Evolutionary conservation across 148 eudicot species (phyloP).

Genomic region (Camellia lanceoleosa): DNA sequence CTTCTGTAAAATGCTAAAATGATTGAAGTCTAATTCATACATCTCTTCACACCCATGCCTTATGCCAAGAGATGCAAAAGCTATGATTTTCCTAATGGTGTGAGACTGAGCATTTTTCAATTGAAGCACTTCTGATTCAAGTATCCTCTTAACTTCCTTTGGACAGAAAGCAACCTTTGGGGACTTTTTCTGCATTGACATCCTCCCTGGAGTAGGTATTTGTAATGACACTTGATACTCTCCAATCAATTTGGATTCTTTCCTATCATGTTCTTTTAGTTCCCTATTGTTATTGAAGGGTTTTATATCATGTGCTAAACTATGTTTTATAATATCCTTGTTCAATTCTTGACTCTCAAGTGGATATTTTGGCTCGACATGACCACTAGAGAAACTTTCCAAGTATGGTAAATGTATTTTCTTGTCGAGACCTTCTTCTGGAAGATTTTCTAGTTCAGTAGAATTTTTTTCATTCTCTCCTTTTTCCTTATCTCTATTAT

Average conservation of each 20-base stretch:
- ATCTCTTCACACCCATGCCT: slow-evolving; percentile 44
- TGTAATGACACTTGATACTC: neutral
- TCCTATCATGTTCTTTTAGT: neutral
- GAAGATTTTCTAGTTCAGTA: neutral
- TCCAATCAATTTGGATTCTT: slow-evolving; percentile 7
- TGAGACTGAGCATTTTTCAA: slow-evolving; percentile 37
- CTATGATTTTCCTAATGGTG: slow-evolving; percentile 34
- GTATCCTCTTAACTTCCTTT: slow-evolving; percentile 29
- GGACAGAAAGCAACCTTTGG: slow-evolving; percentile 36
- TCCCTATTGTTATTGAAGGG: neutral
- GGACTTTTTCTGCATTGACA: slow-evolving; percentile 27
- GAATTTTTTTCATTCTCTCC: neutral
- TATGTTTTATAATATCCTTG: neutral
- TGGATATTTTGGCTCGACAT: neutral
- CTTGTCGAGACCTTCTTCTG: neutral
- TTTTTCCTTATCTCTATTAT: neutral
- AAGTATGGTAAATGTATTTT: neutral
- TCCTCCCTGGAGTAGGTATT: neutral
- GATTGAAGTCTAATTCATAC: slow-evolving; percentile 34
- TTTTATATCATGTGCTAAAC: neutral
- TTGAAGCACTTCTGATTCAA: slow-evolving; percentile 22
- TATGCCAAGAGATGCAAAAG: slow-evolving; percentile 36
- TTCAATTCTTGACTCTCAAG: neutral
- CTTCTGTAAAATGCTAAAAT: slow-evolving; percentile 30
- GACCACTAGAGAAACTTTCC: neutral